Evolutionary conservation across 106 monocot species (phyloP).

Genomic region (Xerophyta viscosa): DNA sequence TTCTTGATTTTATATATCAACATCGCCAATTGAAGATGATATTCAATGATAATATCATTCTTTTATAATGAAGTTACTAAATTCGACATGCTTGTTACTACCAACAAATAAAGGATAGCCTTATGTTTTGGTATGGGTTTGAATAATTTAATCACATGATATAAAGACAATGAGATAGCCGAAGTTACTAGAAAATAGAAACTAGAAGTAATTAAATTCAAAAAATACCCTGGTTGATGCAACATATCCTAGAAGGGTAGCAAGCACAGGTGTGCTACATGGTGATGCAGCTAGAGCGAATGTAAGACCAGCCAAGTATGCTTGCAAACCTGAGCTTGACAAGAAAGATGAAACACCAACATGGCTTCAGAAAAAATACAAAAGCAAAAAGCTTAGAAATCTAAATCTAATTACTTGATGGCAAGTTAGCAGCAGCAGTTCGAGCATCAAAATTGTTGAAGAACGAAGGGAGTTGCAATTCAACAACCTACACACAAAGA

Average conservation of each 20-base stretch:
- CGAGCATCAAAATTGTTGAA: constrained; percentile 90
- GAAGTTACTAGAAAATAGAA: too few relatives aligned
- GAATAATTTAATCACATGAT: neutral
- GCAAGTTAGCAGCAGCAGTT: constrained; percentile 80
- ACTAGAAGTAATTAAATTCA: neutral
- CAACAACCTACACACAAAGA: constrained; percentile 51
- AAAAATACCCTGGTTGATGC: constrained; percentile 75
- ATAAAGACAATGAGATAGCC: too few relatives aligned
- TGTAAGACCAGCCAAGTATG: constrained; percentile 94
- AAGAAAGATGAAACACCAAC: neutral
- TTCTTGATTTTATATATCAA: too few relatives aligned
- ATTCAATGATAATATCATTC: too few relatives aligned
- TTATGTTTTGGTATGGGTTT: too few relatives aligned
- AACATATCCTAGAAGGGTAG: constrained; percentile 90
- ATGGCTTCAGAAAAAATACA: too few relatives aligned
- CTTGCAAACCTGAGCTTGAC: constrained; percentile 72
- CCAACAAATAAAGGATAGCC: too few relatives aligned
- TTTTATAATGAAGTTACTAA: too few relatives aligned
- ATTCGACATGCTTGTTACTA: too few relatives aligned
- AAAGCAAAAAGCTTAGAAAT: neutral
- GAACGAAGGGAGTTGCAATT: constrained; percentile 89
- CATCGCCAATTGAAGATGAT: too few relatives aligned
- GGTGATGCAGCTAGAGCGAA: constrained; percentile 97
- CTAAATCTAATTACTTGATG: constrained; percentile 48
- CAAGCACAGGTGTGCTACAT: constrained; percentile 98